These are phyloP conservation scores for Nemania bipapillata DNA, from an alignment of 2,329 filamentous ascomycete species.

Conservation along the genomic window DNA sequence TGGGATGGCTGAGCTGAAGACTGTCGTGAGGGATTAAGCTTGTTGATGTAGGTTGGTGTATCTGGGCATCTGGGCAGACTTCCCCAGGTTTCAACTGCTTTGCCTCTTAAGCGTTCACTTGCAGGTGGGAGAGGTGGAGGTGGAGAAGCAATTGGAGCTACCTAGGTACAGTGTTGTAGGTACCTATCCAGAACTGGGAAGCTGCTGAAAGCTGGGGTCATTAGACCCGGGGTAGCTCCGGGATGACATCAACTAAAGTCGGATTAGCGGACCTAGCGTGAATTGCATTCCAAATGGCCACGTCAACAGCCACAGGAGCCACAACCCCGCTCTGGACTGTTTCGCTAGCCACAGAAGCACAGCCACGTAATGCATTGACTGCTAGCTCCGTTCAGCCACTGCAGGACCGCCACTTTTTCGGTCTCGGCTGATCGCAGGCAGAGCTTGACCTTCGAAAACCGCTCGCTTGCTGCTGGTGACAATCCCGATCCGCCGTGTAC, in stretches of 20 bases:
- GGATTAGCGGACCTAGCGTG: constrained; percentile 7
- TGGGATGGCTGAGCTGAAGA: constrained; percentile 5
- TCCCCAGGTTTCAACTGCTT: constrained; percentile 44
- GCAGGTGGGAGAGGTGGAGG: constrained; percentile 27
- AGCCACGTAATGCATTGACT: constrained; percentile 18
- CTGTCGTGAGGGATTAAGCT: constrained; percentile 33
- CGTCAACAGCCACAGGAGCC: not conserved
- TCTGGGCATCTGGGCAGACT: constrained; percentile 27
- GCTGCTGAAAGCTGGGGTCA: not conserved
- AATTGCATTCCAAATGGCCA: not conserved
- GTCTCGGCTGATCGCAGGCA: constrained; percentile 30
- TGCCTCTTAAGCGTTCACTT: constrained; percentile 24
- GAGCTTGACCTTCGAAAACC: constrained; percentile 49
- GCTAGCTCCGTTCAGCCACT: constrained; percentile 16
- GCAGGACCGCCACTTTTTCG: constrained; percentile 25
- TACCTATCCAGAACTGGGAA: not conserved
- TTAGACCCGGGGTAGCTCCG: not conserved
- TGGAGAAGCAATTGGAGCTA: constrained; percentile 32
- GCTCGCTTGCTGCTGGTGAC: constrained; percentile 37
- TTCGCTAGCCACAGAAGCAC: constrained; percentile 2
- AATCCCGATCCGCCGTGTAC: constrained; percentile 25
- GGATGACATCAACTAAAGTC: constrained; percentile 32
- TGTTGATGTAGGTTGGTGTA: constrained; percentile 11
- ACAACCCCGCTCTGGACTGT: too few relatives aligned
- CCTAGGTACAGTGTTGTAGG: not conserved